phyloP scores from a whole-genome alignment of 202 grass and related monocot species.

The Digitaria exilis region DNA sequence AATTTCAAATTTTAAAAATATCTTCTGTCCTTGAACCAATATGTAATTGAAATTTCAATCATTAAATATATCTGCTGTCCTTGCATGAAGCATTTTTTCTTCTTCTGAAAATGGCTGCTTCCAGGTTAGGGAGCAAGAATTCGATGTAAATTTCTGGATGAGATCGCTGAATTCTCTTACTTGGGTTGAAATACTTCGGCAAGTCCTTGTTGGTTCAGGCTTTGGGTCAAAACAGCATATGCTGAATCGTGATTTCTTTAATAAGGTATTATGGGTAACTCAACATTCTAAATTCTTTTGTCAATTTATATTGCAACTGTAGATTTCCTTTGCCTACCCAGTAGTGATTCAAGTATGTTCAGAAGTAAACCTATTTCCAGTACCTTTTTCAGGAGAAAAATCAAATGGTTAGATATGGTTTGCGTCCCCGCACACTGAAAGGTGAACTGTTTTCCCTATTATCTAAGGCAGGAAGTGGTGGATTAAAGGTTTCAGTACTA shows the following conservation, averaged over 20 bases:
- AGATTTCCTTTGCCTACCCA: background rate
- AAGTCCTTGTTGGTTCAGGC: conserved; percentile 92
- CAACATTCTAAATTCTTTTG: conserved; percentile 33
- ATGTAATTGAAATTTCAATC: background rate
- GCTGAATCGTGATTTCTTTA: conserved; percentile 62
- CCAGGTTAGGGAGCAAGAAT: conserved; percentile 92
- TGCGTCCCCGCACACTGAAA: conserved; percentile 77
- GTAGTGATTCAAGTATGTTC: conserved; percentile 34
- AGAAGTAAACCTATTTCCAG: conserved; percentile 22
- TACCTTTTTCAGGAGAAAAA: conserved; percentile 72
- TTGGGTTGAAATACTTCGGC: conserved; percentile 95
- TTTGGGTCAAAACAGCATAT: conserved; percentile 79
- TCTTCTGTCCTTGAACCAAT: background rate
- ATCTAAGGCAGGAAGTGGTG: conserved; percentile 86
- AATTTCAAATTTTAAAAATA: background rate
- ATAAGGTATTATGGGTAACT: conserved; percentile 59
- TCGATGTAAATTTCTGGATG: conserved; percentile 78
- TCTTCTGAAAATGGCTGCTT: conserved; percentile 37
- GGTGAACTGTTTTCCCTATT: conserved; percentile 86
- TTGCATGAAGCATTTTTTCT: conserved; percentile 16
- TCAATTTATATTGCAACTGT: conserved; percentile 18
- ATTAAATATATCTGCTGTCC: background rate
- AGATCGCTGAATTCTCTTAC: conserved; percentile 92
- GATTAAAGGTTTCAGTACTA: conserved; percentile 78
- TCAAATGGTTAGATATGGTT: conserved; percentile 95